phyloP scores from a whole-genome alignment of 495 filamentous ascomycete species.

The Sabuloglossum arenarium region DNA sequence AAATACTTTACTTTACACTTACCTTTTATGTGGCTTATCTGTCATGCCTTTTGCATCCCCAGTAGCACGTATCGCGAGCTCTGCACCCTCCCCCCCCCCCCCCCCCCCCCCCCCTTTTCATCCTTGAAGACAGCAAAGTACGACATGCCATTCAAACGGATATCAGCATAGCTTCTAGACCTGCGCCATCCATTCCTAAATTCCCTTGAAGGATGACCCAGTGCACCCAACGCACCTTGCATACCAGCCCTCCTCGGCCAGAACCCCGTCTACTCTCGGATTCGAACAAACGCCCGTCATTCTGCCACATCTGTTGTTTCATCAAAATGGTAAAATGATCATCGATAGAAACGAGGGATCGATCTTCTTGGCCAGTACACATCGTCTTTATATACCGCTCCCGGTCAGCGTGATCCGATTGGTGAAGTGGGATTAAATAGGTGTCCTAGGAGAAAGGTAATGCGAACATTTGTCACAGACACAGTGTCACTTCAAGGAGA shows the following conservation, averaged over 20 bases:
- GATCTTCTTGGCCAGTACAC: conserved; percentile 7
- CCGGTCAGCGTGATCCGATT: not conserved
- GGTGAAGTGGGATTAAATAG: too few species aligned
- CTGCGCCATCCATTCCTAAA: too few species aligned
- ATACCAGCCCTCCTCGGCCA: conserved; percentile 8
- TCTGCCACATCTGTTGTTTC: conserved; percentile 9
- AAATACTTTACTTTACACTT: conserved; percentile 2
- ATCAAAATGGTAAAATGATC: conserved; percentile 8
- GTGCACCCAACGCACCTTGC: conserved; percentile 7
- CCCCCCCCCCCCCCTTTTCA: conserved; percentile 8
- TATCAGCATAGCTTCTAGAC: not conserved
- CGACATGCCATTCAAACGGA: conserved; percentile 4
- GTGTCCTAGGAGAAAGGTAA: too few species aligned
- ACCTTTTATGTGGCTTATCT: conserved; percentile 7
- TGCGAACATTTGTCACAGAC: conserved; percentile 1
- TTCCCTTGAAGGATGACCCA: too few species aligned
- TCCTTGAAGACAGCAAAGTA: conserved; percentile 8
- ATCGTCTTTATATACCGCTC: conserved; percentile 6
- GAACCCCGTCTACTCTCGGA: conserved; percentile 7
- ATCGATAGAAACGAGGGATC: conserved; percentile 6
- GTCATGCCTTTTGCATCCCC: conserved; percentile 8
- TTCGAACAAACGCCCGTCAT: conserved; percentile 7
- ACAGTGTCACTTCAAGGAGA: not conserved
- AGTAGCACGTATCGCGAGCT: conserved; percentile 5
- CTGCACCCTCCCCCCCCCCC: too few species aligned